phyloP scores from a whole-genome alignment of 2,329 filamentous ascomycete species.

The Malbranchea cinnamomea region DNA sequence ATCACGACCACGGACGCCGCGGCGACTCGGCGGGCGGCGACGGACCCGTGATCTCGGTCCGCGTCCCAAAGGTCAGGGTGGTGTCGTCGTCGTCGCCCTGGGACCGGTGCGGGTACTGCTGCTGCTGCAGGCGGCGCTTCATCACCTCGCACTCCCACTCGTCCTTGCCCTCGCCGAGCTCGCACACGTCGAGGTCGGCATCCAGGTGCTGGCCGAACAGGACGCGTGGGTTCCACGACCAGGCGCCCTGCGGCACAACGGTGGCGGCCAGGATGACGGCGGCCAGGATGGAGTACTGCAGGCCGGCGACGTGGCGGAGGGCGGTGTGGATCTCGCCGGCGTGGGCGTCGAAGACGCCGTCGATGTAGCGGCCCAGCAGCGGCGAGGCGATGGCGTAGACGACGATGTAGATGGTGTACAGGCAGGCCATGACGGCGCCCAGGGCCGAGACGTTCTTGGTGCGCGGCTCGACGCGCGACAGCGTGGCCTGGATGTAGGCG shows the following conservation, averaged over 20 bases:
- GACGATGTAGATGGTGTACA: conserved; percentile 37
- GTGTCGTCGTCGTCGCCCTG: too few species aligned
- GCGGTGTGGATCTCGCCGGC: conserved; percentile 26
- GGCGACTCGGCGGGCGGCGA: too few species aligned
- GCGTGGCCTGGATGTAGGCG: conserved; percentile 36
- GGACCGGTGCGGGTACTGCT: too few species aligned
- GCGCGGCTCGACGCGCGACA: conserved; percentile 31
- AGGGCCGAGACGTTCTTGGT: conserved; percentile 34
- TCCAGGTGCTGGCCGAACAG: conserved; percentile 11
- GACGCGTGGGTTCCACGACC: conserved; percentile 26
- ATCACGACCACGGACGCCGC: too few species aligned
- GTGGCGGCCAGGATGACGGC: conserved; percentile 30
- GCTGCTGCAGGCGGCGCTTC: too few species aligned
- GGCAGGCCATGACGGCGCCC: conserved; percentile 37
- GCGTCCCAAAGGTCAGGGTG: too few species aligned
- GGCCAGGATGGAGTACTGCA: conserved; percentile 34
- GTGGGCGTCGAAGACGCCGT: conserved; percentile 20
- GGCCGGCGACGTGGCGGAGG: conserved; percentile 30
- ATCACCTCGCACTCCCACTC: conserved; percentile 3
- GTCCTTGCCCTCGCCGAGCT: conserved; percentile 5
- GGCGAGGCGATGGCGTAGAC: conserved; percentile 32
- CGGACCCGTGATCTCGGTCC: too few species aligned
- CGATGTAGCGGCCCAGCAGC: conserved; percentile 33
- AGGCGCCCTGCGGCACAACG: conserved; percentile 32
- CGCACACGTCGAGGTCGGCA: conserved; percentile 9